phyloP scores from a whole-genome alignment of 2,329 filamentous ascomycete species.

The Cytospora leucostoma region DNA sequence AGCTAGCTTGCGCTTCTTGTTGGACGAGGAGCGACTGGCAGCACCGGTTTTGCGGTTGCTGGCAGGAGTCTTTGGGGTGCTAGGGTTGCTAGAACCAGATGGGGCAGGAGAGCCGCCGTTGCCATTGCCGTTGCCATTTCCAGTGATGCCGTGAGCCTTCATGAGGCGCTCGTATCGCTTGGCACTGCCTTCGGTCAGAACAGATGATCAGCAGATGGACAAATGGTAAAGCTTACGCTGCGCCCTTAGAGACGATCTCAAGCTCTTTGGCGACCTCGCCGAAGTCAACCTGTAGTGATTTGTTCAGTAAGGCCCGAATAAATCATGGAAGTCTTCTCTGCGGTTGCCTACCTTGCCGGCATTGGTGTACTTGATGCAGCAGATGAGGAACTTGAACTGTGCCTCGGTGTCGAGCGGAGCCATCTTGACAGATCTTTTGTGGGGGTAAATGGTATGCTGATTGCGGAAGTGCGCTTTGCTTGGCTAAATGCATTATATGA shows the following conservation, averaged over 20 bases:
- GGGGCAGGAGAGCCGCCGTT: slow-evolving; percentile 24
- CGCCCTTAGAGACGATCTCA: slow-evolving; percentile 63
- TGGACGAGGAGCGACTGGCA: slow-evolving; percentile 9
- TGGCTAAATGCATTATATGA: slow-evolving; percentile 11
- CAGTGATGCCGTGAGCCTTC: slow-evolving; percentile 55
- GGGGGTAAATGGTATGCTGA: slow-evolving; percentile 15
- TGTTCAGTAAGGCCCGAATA: slow-evolving; percentile 25
- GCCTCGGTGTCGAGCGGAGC: slow-evolving; percentile 51
- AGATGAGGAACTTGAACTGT: slow-evolving; percentile 66
- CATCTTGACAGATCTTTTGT: slow-evolving; percentile 44
- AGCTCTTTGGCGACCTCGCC: slow-evolving; percentile 64
- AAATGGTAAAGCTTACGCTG: slow-evolving; percentile 60
- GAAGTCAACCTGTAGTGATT: slow-evolving; percentile 60
- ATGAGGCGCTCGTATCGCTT: slow-evolving; percentile 70
- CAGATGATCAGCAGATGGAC: slow-evolving; percentile 3
- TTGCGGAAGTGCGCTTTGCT: neutral
- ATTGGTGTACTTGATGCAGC: slow-evolving; percentile 62
- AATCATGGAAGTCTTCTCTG: neutral
- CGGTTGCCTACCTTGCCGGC: slow-evolving; percentile 56
- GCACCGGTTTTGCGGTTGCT: slow-evolving; percentile 21
- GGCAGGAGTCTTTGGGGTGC: slow-evolving; percentile 17
- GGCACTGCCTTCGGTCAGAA: slow-evolving; percentile 46
- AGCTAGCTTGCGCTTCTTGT: slow-evolving; percentile 32
- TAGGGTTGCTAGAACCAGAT: slow-evolving; percentile 18
- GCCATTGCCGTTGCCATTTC: slow-evolving; percentile 31